A percentile compares a stretch with the other conserved stretches of the same genome.
phyloP scores from a whole-genome alignment of 192 early-diverging fungal genomes.

The Entomortierella lignicola region DNA sequence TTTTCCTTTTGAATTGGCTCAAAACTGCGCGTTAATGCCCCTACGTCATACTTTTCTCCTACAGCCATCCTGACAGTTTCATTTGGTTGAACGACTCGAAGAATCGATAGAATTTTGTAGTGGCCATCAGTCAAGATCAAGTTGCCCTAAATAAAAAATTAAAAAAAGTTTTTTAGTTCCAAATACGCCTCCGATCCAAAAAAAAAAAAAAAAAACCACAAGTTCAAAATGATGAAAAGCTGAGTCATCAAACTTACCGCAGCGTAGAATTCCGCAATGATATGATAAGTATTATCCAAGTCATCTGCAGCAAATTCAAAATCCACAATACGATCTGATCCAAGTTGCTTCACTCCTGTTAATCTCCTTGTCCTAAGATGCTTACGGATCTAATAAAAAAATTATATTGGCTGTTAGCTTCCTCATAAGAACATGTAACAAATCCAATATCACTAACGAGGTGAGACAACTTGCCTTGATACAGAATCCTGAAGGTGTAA shows the following conservation, averaged over 20 bases:
- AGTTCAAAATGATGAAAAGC: background rate
- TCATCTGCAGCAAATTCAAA: conserved; percentile 86
- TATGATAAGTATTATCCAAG: conserved; percentile 70
- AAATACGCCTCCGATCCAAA: background rate
- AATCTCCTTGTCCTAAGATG: conserved; percentile 86
- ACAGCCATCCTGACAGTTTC: conserved; percentile 84
- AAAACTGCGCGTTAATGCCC: conserved; percentile 64
- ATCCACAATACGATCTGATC: conserved; percentile 92
- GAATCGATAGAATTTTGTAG: conserved; percentile 83
- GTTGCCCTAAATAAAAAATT: conserved; percentile 76
- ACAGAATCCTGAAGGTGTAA: conserved; percentile 86
- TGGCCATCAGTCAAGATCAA: conserved; percentile 93
- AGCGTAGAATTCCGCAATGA: conserved; percentile 84
- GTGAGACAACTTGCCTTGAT: conserved; percentile 69
- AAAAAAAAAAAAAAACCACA: background rate
- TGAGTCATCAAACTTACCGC: conserved; percentile 61
- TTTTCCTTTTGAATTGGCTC: conserved; percentile 63
- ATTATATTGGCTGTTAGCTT: background rate
- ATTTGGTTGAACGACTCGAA: conserved; percentile 89
- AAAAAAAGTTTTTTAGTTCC: too few relatives aligned
- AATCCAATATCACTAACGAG: background rate
- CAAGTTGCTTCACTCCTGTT: conserved; percentile 83
- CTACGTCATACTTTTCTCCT: conserved; percentile 82
- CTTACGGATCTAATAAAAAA: conserved; percentile 79
- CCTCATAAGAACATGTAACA: too few relatives aligned